Base-by-base conservation (phyloP, 2,329 filamentous ascomycete species). In the Sporothrix curviconia region DNA sequence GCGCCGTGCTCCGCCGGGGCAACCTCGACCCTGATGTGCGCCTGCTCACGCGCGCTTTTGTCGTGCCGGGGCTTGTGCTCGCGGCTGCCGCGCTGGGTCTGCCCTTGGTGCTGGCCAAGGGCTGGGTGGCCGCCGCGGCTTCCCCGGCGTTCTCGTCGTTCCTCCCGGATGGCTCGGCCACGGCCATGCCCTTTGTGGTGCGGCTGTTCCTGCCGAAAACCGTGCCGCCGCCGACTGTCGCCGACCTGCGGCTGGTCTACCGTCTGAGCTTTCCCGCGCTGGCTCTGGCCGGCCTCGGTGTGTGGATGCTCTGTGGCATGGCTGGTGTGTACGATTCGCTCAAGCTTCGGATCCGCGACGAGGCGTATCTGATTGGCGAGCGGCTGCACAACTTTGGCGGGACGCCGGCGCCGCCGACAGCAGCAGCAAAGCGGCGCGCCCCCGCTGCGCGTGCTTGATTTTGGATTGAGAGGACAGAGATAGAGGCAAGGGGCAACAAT, bases 311-410 rank as follows among this genome's bases (percentile, higher is more conserved):
- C 8, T 79, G 76, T 66, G 78, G 79, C 11, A 68, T 86, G n/a
- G 67, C 80, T 8, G 73, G 79, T 46, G 80, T 90, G 54, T 80
- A 94, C 53, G 80, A 82, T 47, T 76, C 83, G 19, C 97, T 92
- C 92, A 84, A 89, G 65, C 78, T 85, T 58, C 83, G 86, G 58
- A 90, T 99, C 47, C 79, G 90, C 39, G 95, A 99, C 70, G 95
- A 99, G 72, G 92, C 95, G 0, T 99, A 99, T 70, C 76, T 99
- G 44, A 94, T 97, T 67, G 94, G 94, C 2, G 92, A 99, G 74
- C 77, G 92, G 59, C 73, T 99, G 66, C 95, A 99, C 74, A 99
- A 99, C 70, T 95, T 96, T 72, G 89, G 90, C 1, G 55, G 44
- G 34, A 56, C 40, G 30, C 30, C n/a, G 11, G 24, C 28, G 51